Evolutionary conservation across 345 rosid genomes (phyloP).

Genomic region (Citrus mangshanensis): DNA sequence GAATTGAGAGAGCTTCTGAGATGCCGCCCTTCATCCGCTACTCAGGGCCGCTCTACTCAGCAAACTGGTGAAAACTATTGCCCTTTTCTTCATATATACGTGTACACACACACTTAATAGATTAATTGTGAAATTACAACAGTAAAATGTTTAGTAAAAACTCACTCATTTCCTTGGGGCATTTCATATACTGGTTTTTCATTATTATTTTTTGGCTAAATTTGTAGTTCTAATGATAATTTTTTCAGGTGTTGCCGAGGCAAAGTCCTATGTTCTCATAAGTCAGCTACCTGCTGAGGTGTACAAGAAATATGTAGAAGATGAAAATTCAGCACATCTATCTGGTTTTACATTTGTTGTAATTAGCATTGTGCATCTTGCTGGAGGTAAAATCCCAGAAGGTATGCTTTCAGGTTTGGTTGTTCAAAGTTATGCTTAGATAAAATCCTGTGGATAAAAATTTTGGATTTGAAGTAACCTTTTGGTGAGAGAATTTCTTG

Average conservation of each 20-base stretch:
- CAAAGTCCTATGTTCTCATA: slow-evolving; percentile 71
- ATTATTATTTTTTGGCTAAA: not conserved
- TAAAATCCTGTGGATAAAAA: not conserved
- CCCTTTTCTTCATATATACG: not conserved
- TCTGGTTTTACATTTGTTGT: slow-evolving; percentile 77
- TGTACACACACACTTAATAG: no score
- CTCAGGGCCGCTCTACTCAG: slow-evolving; percentile 54
- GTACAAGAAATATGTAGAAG: slow-evolving; percentile 62
- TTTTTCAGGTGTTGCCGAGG: slow-evolving; percentile 51
- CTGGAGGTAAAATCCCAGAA: slow-evolving; percentile 81
- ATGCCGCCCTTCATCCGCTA: slow-evolving; percentile 46
- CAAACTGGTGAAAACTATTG: slow-evolving; percentile 35
- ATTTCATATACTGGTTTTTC: not conserved
- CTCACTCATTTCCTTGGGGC: not conserved
- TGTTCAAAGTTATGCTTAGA: not conserved
- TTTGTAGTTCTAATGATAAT: slow-evolving; percentile 10
- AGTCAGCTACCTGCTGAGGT: slow-evolving; percentile 70
- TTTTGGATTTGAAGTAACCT: not conserved
- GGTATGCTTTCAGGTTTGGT: slow-evolving; percentile 36
- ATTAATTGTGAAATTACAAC: not conserved
- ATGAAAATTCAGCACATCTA: slow-evolving; percentile 46
- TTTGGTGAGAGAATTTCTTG: slow-evolving; percentile 3
- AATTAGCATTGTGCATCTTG: slow-evolving; percentile 71
- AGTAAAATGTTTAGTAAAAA: not conserved
- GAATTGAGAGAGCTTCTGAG: slow-evolving; percentile 83